Evolutionary conservation across 495 filamentous ascomycete genomes (phyloP).

Genomic region (Schizothecium vesticola): DNA sequence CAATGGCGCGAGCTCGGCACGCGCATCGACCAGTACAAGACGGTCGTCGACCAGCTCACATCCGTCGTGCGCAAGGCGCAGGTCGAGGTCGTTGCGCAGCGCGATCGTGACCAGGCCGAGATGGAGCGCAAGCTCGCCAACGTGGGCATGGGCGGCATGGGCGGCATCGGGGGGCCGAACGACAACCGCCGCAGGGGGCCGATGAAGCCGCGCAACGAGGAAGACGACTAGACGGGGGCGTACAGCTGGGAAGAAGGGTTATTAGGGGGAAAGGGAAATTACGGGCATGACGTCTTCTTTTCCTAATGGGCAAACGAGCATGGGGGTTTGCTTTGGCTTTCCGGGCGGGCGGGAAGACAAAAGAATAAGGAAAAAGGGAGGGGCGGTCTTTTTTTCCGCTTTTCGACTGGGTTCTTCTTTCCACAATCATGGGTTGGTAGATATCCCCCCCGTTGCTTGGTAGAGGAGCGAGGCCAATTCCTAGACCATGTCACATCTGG

Average conservation of each 20-base stretch:
- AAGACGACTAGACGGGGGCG: slow-evolving; percentile 38
- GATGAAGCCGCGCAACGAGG: slow-evolving; percentile 39
- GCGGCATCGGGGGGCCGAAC: slow-evolving; percentile 8
- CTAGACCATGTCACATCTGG: not conserved
- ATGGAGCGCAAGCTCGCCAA: slow-evolving; percentile 51
- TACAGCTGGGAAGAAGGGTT: not conserved
- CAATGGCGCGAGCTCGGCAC: slow-evolving; percentile 94
- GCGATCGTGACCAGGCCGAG: slow-evolving; percentile 55
- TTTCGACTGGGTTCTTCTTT: not conserved
- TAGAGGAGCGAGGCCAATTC: not conserved
- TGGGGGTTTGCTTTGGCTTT: slow-evolving; percentile 10
- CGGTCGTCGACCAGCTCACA: slow-evolving; percentile 67
- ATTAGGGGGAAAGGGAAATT: not conserved
- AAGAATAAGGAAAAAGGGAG: slow-evolving; percentile 12
- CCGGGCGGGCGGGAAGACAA: slow-evolving; percentile 14
- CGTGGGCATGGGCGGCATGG: slow-evolving; percentile 32
- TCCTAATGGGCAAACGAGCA: not conserved
- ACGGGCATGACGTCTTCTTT: slow-evolving; percentile 7
- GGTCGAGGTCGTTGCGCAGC: slow-evolving; percentile 55
- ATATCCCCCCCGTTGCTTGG: not conserved
- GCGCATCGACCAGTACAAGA: slow-evolving; percentile 83
- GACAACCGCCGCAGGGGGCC: slow-evolving; percentile 19
- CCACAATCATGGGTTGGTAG: not conserved
- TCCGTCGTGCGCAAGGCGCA: slow-evolving; percentile 71
- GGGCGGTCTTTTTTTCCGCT: not conserved